These are phyloP conservation scores for Scheffersomyces stambukii DNA, from an alignment of 1,139 yeast genomes.

Conservation along the genomic window DNA sequence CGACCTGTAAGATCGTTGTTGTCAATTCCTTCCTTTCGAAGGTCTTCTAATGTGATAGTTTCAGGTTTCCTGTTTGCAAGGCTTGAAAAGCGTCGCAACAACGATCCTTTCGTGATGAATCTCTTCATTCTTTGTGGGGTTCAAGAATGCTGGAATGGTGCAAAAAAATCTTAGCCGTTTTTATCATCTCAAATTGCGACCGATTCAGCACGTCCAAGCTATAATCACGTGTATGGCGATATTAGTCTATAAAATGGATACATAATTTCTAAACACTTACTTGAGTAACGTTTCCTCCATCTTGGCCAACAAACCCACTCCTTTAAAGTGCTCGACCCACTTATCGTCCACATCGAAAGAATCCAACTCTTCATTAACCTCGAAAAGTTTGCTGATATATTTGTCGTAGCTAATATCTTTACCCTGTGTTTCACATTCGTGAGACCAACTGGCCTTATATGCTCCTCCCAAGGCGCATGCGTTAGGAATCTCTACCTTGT, in stretches of 20 bases:
- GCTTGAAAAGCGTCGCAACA: too few species aligned
- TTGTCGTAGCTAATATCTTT: constrained; percentile 38
- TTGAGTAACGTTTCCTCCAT: constrained; percentile 34
- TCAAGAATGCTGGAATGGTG: too few species aligned
- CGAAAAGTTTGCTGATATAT: constrained; percentile 40
- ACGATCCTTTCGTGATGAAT: too few species aligned
- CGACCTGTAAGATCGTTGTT: too few species aligned
- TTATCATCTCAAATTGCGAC: too few species aligned
- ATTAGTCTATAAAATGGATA: background rate
- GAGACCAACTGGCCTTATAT: constrained; percentile 76
- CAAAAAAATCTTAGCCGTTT: too few species aligned
- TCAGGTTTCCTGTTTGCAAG: too few species aligned
- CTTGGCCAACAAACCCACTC: constrained; percentile 47
- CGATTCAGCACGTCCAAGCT: too few species aligned
- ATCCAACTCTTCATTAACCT: constrained; percentile 44
- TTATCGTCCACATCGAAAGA: constrained; percentile 34
- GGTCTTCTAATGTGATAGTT: too few species aligned
- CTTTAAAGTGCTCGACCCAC: constrained; percentile 48
- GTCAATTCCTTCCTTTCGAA: too few species aligned
- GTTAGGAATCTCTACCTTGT: constrained; percentile 71
- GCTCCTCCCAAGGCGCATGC: constrained; percentile 98
- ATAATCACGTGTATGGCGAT: too few species aligned
- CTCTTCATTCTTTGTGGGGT: too few species aligned
- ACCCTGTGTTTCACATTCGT: constrained; percentile 30
- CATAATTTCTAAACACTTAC: constrained; percentile 1